Evolutionary conservation across 768 basidiomycete species (phyloP).

Genomic region (Boletus eberwhitei): DNA sequence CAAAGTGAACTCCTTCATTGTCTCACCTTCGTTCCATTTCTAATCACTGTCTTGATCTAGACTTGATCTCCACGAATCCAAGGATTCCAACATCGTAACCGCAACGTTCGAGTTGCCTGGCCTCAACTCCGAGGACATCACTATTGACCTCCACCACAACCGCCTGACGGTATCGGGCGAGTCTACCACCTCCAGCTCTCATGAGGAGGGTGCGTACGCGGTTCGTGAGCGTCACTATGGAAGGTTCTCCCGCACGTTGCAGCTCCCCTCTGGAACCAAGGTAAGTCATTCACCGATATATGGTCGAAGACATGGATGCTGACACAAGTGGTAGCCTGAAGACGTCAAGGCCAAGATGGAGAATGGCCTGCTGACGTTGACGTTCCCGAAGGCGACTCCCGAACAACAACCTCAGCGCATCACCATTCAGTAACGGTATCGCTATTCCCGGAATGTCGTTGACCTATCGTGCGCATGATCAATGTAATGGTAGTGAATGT

Average conservation of each 20-base stretch:
- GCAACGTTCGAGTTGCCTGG: constrained; percentile 55
- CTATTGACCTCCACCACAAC: constrained; percentile 41
- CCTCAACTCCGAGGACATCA: constrained; percentile 46
- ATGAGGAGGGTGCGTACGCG: constrained; percentile 39
- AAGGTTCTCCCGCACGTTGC: constrained; percentile 41
- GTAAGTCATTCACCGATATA: constrained; percentile 18
- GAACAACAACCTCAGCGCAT: constrained; percentile 43
- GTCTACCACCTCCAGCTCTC: constrained; percentile 31
- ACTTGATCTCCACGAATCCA: constrained; percentile 45
- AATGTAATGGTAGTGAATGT: no score
- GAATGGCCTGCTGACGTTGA: constrained; percentile 43
- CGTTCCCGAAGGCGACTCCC: constrained; percentile 40
- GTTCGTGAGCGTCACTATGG: constrained; percentile 44
- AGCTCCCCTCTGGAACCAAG: constrained; percentile 44
- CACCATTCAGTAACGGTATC: not conserved
- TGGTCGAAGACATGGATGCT: not conserved
- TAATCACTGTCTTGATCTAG: no score
- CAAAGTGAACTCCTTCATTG: constrained; percentile 10
- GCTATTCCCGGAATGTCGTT: no score
- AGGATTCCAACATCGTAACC: constrained; percentile 34
- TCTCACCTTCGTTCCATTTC: no score
- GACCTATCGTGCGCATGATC: no score
- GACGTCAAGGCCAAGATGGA: no score
- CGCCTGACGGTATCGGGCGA: constrained; percentile 49
- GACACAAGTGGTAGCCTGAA: constrained; percentile 28